Conservation (phyloP, 768 basidiomycete species). For the Agrocybe pediades region DNA sequence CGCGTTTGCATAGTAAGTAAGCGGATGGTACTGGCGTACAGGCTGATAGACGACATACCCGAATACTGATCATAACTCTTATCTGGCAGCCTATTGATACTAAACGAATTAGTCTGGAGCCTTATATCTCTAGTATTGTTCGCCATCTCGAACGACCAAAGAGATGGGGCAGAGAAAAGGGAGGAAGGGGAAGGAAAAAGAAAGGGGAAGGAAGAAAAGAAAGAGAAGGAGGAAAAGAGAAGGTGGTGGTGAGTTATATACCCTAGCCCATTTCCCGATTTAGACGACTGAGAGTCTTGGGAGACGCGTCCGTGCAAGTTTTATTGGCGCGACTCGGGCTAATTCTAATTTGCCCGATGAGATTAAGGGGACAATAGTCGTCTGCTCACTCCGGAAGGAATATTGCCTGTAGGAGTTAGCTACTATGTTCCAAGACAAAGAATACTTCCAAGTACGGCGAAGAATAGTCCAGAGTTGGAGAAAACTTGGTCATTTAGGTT, state of each 20-base stretch:
- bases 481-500: too few relatives aligned
- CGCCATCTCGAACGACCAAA: neutral
- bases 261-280: neutral
- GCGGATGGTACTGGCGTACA: neutral
- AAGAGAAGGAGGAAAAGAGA: neutral
- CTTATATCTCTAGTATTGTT: neutral
- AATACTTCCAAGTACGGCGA: too few relatives aligned
- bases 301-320: too few relatives aligned
- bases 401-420: too few relatives aligned
- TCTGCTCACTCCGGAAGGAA: too few relatives aligned
- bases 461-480: too few relatives aligned
- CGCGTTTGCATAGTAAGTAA: neutral
- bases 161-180: too few relatives aligned
- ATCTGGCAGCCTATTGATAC: conserved; percentile 10
- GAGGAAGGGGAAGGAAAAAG: neutral
- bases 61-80: conserved; percentile 21
- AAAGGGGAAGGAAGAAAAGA: neutral
- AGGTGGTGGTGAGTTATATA: neutral
- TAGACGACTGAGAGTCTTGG: too few relatives aligned
- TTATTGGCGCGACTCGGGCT: too few relatives aligned
- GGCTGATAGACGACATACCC: conserved; percentile 13
- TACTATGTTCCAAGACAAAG: too few relatives aligned
- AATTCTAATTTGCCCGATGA: too few relatives aligned
- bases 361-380: too few relatives aligned
- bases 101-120: conserved; percentile 18